Percentiles rank a stretch among this genome's conserved stretches.
Evolutionary conservation across 352 stramenopile species (phyloP).

Genomic region (Globisporangium heterothallicum): DNA sequence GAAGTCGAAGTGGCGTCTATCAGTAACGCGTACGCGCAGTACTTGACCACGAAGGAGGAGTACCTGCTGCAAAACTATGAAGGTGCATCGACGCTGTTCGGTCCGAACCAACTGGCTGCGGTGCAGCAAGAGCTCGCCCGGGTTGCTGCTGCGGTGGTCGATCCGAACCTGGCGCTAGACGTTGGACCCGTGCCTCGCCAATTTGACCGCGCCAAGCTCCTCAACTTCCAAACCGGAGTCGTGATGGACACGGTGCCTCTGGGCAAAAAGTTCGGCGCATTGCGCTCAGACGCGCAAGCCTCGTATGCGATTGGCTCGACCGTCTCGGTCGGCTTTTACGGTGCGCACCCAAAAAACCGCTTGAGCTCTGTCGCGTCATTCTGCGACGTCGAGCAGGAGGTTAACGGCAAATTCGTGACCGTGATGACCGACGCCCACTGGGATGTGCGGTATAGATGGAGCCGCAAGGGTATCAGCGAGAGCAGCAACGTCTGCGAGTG

Average conservation of each 20-base stretch:
- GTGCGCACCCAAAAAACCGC: slow-evolving; percentile 37
- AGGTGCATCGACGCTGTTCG: slow-evolving; percentile 60
- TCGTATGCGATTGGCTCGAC: slow-evolving; percentile 26
- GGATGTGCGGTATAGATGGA: slow-evolving; percentile 8
- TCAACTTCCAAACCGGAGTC: slow-evolving; percentile 32
- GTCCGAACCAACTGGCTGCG: slow-evolving; percentile 49
- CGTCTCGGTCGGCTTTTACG: slow-evolving; percentile 29
- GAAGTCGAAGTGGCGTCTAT: slow-evolving; percentile 42
- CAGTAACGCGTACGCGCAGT: slow-evolving; percentile 50
- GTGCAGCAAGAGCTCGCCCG: slow-evolving; percentile 41
- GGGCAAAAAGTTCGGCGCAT: slow-evolving; percentile 14
- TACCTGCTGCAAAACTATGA: slow-evolving; percentile 62
- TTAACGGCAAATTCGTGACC: slow-evolving; percentile 15
- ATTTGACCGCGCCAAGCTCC: slow-evolving; percentile 24
- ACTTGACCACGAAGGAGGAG: slow-evolving; percentile 54
- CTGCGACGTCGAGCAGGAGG: slow-evolving; percentile 32
- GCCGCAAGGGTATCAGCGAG: slow-evolving; percentile 9
- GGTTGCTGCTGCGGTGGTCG: slow-evolving; percentile 21
- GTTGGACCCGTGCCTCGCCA: slow-evolving; percentile 27
- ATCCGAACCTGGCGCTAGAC: slow-evolving; percentile 18
- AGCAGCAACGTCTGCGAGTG: slow-evolving; percentile 7
- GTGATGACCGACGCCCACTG: slow-evolving; percentile 42
- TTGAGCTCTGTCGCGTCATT: slow-evolving; percentile 30
- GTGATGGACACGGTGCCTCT: slow-evolving; percentile 20
- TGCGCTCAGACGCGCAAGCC: slow-evolving; percentile 19